Evolutionary conservation across 495 filamentous ascomycete species (phyloP).

Genomic region (Annulohypoxylon maeteangense): DNA sequence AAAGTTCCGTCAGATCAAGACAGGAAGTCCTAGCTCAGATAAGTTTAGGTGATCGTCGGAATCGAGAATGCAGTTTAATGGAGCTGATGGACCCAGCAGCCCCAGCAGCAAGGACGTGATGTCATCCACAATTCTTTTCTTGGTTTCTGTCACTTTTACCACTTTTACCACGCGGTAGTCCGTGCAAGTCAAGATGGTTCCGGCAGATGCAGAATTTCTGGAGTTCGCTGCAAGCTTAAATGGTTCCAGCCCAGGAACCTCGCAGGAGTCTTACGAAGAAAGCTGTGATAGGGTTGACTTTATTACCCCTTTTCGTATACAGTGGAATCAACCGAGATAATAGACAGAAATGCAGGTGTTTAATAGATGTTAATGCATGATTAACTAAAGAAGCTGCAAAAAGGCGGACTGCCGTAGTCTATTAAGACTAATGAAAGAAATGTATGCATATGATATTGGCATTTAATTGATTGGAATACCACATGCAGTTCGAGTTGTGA

Average conservation of each 20-base stretch:
- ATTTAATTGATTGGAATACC: constrained; percentile 7
- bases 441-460: constrained; percentile 5
- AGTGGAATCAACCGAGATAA: not conserved
- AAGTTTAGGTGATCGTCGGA: constrained; percentile 29
- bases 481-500: constrained; percentile 3
- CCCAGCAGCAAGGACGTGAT: constrained; percentile 33
- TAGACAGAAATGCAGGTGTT: not conserved
- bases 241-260: not conserved
- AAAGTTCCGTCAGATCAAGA: constrained; percentile 29
- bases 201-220: constrained; percentile 32
- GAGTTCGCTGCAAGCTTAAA: constrained; percentile 5
- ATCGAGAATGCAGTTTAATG: constrained; percentile 30
- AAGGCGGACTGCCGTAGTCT: not conserved
- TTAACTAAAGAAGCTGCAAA: not conserved
- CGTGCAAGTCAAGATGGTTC: constrained; percentile 24
- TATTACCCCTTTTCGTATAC: not conserved
- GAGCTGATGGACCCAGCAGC: constrained; percentile 27
- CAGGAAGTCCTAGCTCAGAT: constrained; percentile 27
- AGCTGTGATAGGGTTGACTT: not conserved
- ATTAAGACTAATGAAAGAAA: not conserved
- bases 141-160: constrained; percentile 15
- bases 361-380: not conserved
- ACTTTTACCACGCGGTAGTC: constrained; percentile 6
- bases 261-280: not conserved
- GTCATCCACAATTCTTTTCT: constrained; percentile 26